These are phyloP conservation scores for Globisporangium barbulae DNA, from an alignment of 352 stramenopile species.

Conservation along the genomic window DNA sequence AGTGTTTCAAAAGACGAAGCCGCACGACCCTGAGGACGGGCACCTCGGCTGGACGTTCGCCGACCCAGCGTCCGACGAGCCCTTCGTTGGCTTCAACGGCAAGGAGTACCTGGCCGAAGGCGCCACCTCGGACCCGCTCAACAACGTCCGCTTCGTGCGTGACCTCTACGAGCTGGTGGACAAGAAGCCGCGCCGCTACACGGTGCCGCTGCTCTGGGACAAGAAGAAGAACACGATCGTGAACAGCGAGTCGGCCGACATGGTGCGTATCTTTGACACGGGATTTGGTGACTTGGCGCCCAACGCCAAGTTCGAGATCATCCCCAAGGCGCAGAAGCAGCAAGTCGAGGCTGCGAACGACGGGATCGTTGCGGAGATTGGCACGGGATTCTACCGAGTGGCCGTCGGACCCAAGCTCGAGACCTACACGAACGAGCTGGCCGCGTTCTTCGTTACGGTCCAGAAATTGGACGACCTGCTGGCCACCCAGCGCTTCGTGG, in stretches of 20 bases:
- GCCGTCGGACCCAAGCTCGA: too few species aligned
- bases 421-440: too few species aligned
- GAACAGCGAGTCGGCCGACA: constrained; percentile 68
- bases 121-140: constrained; percentile 23
- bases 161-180: constrained; percentile 40
- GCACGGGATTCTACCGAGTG: constrained; percentile 41
- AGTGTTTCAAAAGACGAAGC: constrained; percentile 40
- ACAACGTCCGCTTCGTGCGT: constrained; percentile 22
- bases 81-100: constrained; percentile 17
- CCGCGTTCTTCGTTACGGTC: too few species aligned
- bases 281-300: constrained; percentile 40
- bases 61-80: constrained; percentile 4
- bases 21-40: constrained; percentile 28
- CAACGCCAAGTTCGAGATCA: constrained; percentile 38
- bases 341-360: constrained; percentile 64
- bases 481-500: constrained; percentile 8
- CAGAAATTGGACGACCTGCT: constrained; percentile 19
- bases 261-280: constrained; percentile 60
- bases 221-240: constrained; percentile 63
- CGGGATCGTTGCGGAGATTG: constrained; percentile 53
- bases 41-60: constrained; percentile 42
- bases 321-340: constrained; percentile 36
- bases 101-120: constrained; percentile 21
- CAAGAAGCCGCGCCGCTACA: constrained; percentile 17
- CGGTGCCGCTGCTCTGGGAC: constrained; percentile 77